Base-by-base conservation (phyloP, 148 eudicot genomes). In the Camellia lanceoleosa region DNA sequence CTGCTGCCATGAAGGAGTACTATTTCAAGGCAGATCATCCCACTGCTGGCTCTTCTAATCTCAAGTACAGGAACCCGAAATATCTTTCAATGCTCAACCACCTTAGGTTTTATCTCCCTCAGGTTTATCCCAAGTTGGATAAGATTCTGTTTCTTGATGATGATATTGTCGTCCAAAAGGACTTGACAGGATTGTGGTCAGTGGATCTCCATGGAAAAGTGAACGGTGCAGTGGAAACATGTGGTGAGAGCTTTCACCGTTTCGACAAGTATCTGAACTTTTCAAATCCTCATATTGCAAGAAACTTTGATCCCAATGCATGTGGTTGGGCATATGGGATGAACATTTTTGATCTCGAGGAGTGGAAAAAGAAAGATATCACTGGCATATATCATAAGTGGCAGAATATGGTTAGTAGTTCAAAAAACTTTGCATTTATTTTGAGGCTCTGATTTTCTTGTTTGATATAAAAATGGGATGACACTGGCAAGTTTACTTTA, bases 261-360 rank as follows among this genome's bases (percentile, higher is more conserved):
- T 94, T 92, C 76, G 94, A 92, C 82, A 91, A 92, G 81, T 94
- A 94, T 79, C 88, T 94, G 20, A 94, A 94, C 82, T 94, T 94
- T 78, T 92, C 98, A 0, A 92, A 92, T 81, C 98, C 94, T 12
- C 90, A 85, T 82, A 94, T 94, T 68, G 84, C 97, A 4, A 83
- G 86, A 46, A 92, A 89, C 74, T 94, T 94, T 71, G 93, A 91
- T 80, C 98, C 98, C 19, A 87, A 86, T 86, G 94, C 98, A 23
- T 94, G 98, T 82, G 98, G 97, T 71, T 94, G 98, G 98, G 98
- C 98, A 1, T 94, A 92, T 80, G 98, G 98, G 68, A 94, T 94
- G 98, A 94, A 94, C 80, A 71, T 94, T 9, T 94, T 94, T 85
- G 97, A 94, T 86, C 94, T 94, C 56, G 87, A 91, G 85, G 92